Evolutionary conservation across 345 rosid genomes (phyloP), one percentile per base, ranked within the genome.

Genomic region (Syzygium grande): DNA sequence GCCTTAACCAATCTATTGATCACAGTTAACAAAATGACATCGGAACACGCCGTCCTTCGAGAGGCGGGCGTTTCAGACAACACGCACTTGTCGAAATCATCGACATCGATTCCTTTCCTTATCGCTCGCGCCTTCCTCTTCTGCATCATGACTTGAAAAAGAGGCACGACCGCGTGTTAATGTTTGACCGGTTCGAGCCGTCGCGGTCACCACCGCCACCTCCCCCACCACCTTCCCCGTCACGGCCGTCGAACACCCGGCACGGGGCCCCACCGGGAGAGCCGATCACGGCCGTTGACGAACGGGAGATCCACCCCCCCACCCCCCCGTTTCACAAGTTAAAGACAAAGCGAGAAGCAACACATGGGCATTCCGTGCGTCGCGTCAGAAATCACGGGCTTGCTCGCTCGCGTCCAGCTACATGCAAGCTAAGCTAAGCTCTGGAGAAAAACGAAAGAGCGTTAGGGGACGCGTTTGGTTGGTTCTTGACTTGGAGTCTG

Each of bases 321-420:
- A 34, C 41, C 41, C 38, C 9, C 43, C 80, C 46, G 80, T 17
- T 68, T 34, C 80, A 5, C 38, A 68, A 34, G 46, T 68, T 19
- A 10, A 68, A 68, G 80, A 34, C 46, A 41, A 68, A 3, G 19
- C 73, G 12, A 51, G 2, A 68, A n/a, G 51, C 12, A 52, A 65
- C 90, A 90, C 92, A 90, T 92, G 94, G 54, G 63, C 8, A 38
- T 25, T 78, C 92, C 94, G 92, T 90, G 93, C 87, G 91, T 90
- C 85, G 84, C 92, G 94, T 89, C 94, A 85, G 55, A 86, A 58
- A 89, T 94, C 93, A 91, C 94, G 95, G 94, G 77, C 87, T 16
- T 9, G n/a, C 9, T 19, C 84, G 79, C 79, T 30, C 46, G 80
- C 80, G 9, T 68, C 80, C 80, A 68, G 46, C 80, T 34, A 34